phyloP scores from a whole-genome alignment of 768 basidiomycete genomes.

The Fistulinella prunicolor region DNA sequence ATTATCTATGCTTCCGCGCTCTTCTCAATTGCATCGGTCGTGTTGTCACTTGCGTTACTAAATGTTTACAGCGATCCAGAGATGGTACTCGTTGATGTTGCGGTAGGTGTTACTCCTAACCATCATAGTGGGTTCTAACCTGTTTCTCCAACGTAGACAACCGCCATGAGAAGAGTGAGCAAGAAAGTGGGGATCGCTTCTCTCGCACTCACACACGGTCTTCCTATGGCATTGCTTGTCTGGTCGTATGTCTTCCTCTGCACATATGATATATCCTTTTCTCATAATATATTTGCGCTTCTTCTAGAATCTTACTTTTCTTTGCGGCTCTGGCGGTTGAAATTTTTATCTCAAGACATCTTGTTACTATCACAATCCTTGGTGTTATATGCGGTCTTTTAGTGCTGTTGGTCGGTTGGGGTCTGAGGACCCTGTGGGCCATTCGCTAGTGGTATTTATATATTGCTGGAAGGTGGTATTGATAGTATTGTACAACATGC shows the following conservation, averaged over 20 bases:
- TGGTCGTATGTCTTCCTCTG: constrained; percentile 14
- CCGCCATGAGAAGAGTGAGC: constrained; percentile 2
- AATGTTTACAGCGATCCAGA: constrained; percentile 12
- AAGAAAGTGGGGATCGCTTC: constrained; percentile 3
- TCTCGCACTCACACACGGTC: constrained; percentile 16
- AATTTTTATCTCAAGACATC: constrained; percentile 6
- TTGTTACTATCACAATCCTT: background rate
- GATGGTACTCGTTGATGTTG: background rate
- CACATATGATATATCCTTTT: background rate
- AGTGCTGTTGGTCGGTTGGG: background rate
- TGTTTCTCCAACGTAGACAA: background rate
- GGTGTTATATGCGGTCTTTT: constrained; percentile 1
- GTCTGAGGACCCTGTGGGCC: background rate
- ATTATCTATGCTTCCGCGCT: constrained; percentile 14
- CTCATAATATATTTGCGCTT: background rate
- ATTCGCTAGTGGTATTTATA: background rate
- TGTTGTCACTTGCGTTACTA: constrained; percentile 9
- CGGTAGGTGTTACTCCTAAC: constrained; percentile 2
- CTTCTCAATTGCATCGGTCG: constrained; percentile 9
- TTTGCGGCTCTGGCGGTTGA: constrained; percentile 2
- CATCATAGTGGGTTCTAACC: background rate
- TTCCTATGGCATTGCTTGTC: constrained; percentile 10
- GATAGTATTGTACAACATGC: no score
- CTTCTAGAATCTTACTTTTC: constrained; percentile 9
- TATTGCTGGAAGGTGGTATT: no score